Conservation (phyloP, 495 filamentous ascomycete genomes). For the Astrothelium macrocarpum region DNA sequence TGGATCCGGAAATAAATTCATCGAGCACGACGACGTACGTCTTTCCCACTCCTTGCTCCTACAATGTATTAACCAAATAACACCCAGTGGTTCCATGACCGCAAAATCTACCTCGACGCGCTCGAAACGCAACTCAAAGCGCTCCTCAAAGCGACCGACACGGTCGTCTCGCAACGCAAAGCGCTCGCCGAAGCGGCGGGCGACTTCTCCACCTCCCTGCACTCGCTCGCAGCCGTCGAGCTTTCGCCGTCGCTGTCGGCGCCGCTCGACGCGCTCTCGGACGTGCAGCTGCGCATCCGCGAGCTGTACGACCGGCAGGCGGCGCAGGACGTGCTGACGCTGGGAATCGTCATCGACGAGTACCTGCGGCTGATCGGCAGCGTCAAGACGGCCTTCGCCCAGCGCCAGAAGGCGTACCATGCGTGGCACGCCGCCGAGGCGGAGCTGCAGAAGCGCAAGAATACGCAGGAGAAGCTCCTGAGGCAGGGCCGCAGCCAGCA, state of each 20-base stretch:
- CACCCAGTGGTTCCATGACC: slow-evolving; percentile 95
- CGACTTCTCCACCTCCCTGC: slow-evolving; percentile 86
- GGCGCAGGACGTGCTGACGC: slow-evolving; percentile 89
- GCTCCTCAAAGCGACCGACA: slow-evolving; percentile 85
- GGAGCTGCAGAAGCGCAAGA: slow-evolving; percentile 76
- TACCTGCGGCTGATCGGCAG: slow-evolving; percentile 93
- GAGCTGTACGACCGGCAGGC: slow-evolving; percentile 95
- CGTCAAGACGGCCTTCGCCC: slow-evolving; percentile 81
- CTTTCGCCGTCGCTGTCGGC: slow-evolving; percentile 79
- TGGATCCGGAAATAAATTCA: slow-evolving; percentile 72
- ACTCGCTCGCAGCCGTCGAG: slow-evolving; percentile 79
- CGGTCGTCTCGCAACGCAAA: slow-evolving; percentile 82
- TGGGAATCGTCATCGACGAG: slow-evolving; percentile 96
- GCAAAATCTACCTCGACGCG: slow-evolving; percentile 85
- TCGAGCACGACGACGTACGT: slow-evolving; percentile 93
- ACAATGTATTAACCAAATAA: no score
- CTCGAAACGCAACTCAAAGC: slow-evolving; percentile 92
- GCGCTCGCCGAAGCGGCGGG: slow-evolving; percentile 84
- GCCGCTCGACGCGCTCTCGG: slow-evolving; percentile 80
- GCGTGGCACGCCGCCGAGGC: slow-evolving; percentile 83
- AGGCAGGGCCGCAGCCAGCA: slow-evolving; percentile 90
- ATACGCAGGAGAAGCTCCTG: slow-evolving; percentile 81
- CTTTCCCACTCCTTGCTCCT: slow-evolving; percentile 11
- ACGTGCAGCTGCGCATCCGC: slow-evolving; percentile 83
- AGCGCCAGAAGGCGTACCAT: slow-evolving; percentile 91